phyloP scores from a whole-genome alignment of 352 stramenopile species.

The Blastocystis hominis region DNA sequence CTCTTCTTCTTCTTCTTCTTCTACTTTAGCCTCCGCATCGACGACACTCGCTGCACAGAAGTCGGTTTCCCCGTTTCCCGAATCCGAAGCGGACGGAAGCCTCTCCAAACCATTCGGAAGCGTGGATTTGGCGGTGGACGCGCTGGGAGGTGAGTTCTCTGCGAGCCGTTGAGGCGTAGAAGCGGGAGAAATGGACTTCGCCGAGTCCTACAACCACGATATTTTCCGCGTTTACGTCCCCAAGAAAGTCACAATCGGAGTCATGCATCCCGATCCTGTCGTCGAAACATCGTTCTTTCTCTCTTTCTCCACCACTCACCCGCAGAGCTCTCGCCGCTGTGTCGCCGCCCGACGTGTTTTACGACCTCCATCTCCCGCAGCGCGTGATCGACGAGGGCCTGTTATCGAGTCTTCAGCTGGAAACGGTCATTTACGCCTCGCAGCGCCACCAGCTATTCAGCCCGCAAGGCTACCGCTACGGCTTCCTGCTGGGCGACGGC shows the following conservation, averaged over 20 bases:
- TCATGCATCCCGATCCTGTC: slow-evolving; percentile 61
- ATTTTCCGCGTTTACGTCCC: slow-evolving; percentile 59
- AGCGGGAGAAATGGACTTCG: slow-evolving; percentile 33
- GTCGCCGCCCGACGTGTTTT: background rate
- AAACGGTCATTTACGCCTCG: slow-evolving; percentile 68
- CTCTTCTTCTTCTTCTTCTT: background rate
- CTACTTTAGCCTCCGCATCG: background rate
- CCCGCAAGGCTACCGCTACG: slow-evolving; percentile 59
- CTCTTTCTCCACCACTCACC: background rate
- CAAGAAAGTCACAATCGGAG: slow-evolving; percentile 59
- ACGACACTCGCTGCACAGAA: background rate
- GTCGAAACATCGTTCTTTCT: slow-evolving; percentile 59
- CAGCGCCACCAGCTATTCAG: slow-evolving; percentile 64
- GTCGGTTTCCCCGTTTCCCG: too few relatives aligned
- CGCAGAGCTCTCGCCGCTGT: slow-evolving; percentile 23
- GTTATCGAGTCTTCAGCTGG: slow-evolving; percentile 67
- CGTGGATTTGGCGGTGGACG: background rate
- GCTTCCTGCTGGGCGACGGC: slow-evolving; percentile 71
- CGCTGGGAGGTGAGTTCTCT: background rate
- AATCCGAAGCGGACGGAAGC: too few relatives aligned
- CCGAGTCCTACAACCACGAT: slow-evolving; percentile 56
- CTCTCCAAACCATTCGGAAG: background rate
- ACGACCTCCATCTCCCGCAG: slow-evolving; percentile 20
- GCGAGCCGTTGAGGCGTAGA: background rate
- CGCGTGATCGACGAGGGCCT: slow-evolving; percentile 64